Evolutionary conservation across 192 early-diverging fungal species (phyloP).

Genomic region (Phlyctochytrium arcticum): DNA sequence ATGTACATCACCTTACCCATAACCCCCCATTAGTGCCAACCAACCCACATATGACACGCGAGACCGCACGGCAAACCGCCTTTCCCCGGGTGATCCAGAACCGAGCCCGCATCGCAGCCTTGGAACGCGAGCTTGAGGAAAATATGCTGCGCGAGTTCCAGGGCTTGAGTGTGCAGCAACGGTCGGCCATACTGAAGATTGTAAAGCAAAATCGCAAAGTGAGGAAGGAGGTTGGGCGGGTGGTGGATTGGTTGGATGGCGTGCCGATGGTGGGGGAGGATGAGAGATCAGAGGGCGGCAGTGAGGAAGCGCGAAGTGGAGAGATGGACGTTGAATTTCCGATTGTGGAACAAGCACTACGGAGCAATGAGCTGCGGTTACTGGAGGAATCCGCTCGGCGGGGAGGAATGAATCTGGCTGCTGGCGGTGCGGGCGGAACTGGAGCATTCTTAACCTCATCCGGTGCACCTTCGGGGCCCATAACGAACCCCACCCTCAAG

Average conservation of each 20-base stretch:
- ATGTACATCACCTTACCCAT: background rate
- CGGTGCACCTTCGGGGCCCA: background rate
- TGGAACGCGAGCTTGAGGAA: conserved; percentile 3
- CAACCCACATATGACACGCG: background rate
- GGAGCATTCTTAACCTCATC: background rate
- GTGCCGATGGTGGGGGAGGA: background rate
- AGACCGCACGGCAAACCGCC: background rate
- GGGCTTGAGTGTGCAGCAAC: conserved; percentile 15
- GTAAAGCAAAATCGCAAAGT: conserved; percentile 12
- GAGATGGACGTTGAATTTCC: background rate
- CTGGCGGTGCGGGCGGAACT: background rate
- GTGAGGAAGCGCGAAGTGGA: background rate
- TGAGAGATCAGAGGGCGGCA: background rate
- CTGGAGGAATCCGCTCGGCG: background rate
- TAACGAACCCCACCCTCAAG: background rate
- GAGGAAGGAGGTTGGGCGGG: background rate
- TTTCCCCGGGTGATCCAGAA: background rate
- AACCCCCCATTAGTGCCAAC: background rate
- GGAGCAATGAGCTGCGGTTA: background rate
- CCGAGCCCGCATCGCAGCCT: background rate
- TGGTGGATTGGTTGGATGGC: background rate
- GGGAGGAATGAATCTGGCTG: background rate
- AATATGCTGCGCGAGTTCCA: conserved; percentile 17
- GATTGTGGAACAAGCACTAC: background rate
- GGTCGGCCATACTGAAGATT: conserved; percentile 1